Evolutionary conservation across 768 basidiomycete genomes (phyloP).

Genomic region (Leucocoprinus birnbaumii): DNA sequence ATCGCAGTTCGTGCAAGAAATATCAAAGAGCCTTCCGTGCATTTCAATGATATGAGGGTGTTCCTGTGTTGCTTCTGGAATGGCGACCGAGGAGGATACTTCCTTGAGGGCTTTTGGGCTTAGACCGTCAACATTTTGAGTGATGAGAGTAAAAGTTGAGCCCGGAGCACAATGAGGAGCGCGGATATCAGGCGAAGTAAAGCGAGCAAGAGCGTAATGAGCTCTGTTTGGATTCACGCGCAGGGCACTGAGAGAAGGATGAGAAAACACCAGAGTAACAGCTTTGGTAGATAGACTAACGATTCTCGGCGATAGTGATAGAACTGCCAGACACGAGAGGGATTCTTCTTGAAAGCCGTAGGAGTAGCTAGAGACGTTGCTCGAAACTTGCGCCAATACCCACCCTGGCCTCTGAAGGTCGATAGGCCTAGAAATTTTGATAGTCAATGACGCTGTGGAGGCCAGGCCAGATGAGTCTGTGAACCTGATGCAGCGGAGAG

Average conservation of each 20-base stretch:
- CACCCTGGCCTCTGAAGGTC: conserved; percentile 51
- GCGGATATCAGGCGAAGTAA: conserved; percentile 37
- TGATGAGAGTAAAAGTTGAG: conserved; percentile 48
- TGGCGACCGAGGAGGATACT: conserved; percentile 13
- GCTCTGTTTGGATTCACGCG: conserved; percentile 51
- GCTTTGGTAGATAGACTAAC: conserved; percentile 25
- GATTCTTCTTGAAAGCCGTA: conserved; percentile 44
- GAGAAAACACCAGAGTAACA: background rate
- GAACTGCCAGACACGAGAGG: conserved; percentile 59
- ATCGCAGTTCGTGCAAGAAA: conserved; percentile 47
- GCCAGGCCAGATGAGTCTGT: background rate
- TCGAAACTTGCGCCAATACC: conserved; percentile 49
- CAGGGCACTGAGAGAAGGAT: conserved; percentile 35
- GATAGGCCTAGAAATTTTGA: conserved; percentile 30
- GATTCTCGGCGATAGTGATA: conserved; percentile 59
- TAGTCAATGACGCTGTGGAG: conserved; percentile 7
- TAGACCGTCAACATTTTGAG: conserved; percentile 64
- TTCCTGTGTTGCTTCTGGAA: conserved; percentile 17
- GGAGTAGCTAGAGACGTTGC: conserved; percentile 52
- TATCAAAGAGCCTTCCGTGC: conserved; percentile 59
- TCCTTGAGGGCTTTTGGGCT: conserved; percentile 35
- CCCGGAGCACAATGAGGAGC: conserved; percentile 33
- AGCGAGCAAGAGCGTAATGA: conserved; percentile 46
- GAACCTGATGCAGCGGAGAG: conserved; percentile 63
- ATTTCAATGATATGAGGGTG: conserved; percentile 47